Base-by-base conservation (phyloP, 2,329 filamentous ascomycete genomes). In the Claviceps capensis region DNA sequence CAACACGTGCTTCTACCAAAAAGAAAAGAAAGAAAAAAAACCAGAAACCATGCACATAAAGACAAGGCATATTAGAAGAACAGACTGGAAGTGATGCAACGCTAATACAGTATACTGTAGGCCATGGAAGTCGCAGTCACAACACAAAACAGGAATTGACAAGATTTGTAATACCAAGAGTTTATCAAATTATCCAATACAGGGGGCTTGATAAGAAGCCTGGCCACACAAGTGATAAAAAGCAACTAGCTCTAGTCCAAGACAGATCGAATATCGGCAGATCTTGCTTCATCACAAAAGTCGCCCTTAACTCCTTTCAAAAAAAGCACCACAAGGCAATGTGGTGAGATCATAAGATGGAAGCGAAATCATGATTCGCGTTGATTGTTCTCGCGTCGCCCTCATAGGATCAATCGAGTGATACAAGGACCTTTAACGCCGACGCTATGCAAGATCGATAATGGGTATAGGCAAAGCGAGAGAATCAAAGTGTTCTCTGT, bases 381-480 rank as follows among this genome's bases (percentile, higher is more conserved):
- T 34, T 30, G 38, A 34, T 40, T 13, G n/a, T 37, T 36, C 44
- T 50, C 19, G 14, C 37, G 16, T 42, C 19, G 23, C n/a, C 40
- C 19, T 41, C 23, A 30, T 37, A 22, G 38, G 2, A 40, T 22
- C 45, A 16, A 17, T 14, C 7, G 44, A 41, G n/a, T 17, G 13
- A 46, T 30, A 40, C 38, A 16, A 36, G 36, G 9, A 48, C 22
- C 23, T 30, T 38, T 23, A 53, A 53, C 52, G 45, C 49, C 52
- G 41, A 48, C 45, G 49, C 52, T 40, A 48, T 53, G 52, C 49
- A 53, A 23, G 23, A 23, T 9, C n/a, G 8, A 48, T 34, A 43
- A 51, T 30, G 38, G 30, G n/a, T 22, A 48, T 13, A 41, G n/a
- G n/a, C n/a, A 16, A 38, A 36, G 34, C 22, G 36, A 19, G 23